phyloP scores from a whole-genome alignment of 208 protist genomes.

The Acanthamoeba triangularis region DNA sequence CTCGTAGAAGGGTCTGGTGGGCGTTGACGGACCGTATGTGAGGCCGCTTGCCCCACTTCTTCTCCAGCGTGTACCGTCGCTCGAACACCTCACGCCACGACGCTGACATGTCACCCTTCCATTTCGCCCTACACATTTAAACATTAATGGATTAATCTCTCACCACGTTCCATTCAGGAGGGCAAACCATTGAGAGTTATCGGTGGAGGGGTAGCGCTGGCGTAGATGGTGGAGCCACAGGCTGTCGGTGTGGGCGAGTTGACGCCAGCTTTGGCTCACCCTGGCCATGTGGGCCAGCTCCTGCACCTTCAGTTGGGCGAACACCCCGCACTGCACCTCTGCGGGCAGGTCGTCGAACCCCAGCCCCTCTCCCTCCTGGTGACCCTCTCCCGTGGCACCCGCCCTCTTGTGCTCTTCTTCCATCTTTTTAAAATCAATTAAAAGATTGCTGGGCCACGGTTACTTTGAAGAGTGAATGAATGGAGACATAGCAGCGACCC shows the following conservation, averaged over 20 bases:
- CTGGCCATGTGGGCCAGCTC: neutral
- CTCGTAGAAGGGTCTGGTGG: neutral
- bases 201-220: neutral
- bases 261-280: slow-evolving; percentile 18
- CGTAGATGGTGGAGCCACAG: slow-evolving; percentile 38
- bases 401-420: neutral
- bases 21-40: neutral
- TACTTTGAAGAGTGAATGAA: too few species aligned
- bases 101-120: neutral
- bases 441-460: too few species aligned
- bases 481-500: too few species aligned
- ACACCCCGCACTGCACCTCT: slow-evolving; percentile 35
- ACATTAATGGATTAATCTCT: neutral
- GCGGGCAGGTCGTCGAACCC: slow-evolving; percentile 43
- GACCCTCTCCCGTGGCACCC: too few species aligned
- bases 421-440: neutral
- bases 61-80: neutral
- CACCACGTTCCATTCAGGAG: neutral
- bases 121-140: neutral
- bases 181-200: neutral
- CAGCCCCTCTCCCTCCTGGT: neutral
- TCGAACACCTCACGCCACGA: slow-evolving; percentile 52
- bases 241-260: neutral
- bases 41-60: neutral
- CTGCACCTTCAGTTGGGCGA: neutral